Conservation (phyloP, 164 flowering plant genomes). For the Nymphaea colorata region DNA sequence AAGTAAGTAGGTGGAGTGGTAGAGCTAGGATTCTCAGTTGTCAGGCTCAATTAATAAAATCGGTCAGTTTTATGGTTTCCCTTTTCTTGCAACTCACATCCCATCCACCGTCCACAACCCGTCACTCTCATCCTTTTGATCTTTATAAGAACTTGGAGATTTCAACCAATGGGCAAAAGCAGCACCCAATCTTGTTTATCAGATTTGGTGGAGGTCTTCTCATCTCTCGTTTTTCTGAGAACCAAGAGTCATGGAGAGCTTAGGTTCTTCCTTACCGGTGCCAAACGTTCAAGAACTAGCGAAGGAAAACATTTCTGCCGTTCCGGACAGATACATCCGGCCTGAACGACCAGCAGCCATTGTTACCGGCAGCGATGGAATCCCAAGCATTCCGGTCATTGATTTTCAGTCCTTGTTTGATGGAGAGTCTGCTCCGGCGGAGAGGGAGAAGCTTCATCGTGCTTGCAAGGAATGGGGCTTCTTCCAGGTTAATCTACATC, state of each 20-base stretch:
- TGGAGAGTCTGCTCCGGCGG: slow-evolving; percentile 12
- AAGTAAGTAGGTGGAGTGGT: no score
- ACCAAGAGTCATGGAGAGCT: slow-evolving; percentile 3
- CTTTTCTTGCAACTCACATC: no score
- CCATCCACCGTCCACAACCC: no score
- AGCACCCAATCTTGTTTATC: no score
- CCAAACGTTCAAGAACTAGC: slow-evolving; percentile 41
- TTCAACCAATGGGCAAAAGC: no score
- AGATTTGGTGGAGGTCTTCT: no score
- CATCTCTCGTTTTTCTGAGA: no score
- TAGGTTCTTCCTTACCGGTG: slow-evolving; percentile 33
- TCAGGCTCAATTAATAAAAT: no score
- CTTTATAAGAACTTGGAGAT: no score
- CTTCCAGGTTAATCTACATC: slow-evolving; percentile 25
- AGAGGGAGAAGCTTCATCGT: slow-evolving; percentile 23
- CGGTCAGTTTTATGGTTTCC: no score
- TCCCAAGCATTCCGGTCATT: slow-evolving; percentile 19
- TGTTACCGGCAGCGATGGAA: not conserved
- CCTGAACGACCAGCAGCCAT: slow-evolving; percentile 10
- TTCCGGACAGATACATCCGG: slow-evolving; percentile 32
- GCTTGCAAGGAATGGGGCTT: slow-evolving; percentile 50
- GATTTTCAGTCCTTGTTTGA: slow-evolving; percentile 18
- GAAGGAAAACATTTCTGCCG: slow-evolving; percentile 11
- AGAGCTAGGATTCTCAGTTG: no score
- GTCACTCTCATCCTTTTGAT: no score